A percentile compares a stretch with the other conserved stretches of the same genome.
Evolutionary conservation across 2,329 filamentous ascomycete genomes (phyloP).

Genomic region (Pyrenochaeta sp.): DNA sequence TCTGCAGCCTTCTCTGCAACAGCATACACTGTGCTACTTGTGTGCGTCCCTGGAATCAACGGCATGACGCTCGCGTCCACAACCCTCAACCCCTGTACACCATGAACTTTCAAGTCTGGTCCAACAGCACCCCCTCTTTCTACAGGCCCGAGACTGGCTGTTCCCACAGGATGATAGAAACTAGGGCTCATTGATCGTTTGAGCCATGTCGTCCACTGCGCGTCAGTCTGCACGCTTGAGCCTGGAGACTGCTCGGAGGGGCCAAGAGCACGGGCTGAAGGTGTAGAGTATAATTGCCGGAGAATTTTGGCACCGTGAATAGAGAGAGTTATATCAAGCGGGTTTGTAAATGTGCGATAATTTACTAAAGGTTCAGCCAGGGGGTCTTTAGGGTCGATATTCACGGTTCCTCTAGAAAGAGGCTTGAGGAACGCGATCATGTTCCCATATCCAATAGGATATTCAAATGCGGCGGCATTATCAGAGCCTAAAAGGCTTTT

Average conservation of each 20-base stretch:
- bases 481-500: conserved; percentile 21
- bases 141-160: conserved; percentile 26
- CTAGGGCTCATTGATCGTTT: conserved; percentile 2
- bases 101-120: conserved; percentile 28
- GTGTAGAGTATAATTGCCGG: conserved; percentile 23
- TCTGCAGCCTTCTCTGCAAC: conserved; percentile 29
- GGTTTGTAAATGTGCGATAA: conserved; percentile 41
- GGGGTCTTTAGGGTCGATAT: conserved; percentile 40
- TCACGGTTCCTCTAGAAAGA: conserved; percentile 46
- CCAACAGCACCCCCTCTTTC: conserved; percentile 33
- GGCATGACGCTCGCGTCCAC: conserved; percentile 34
- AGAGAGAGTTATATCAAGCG: conserved; percentile 37
- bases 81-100: conserved; percentile 24
- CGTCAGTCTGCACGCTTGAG: conserved; percentile 16
- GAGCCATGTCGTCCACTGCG: conserved; percentile 1
- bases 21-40: conserved; percentile 33
- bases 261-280: conserved; percentile 16
- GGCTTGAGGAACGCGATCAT: conserved; percentile 21
- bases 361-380: conserved; percentile 34
- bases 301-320: conserved; percentile 36
- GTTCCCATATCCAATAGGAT: conserved; percentile 21
- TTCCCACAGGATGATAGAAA: conserved; percentile 25
- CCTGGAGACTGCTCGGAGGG: conserved; percentile 26
- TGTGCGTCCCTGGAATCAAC: conserved; percentile 21
- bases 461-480: conserved; percentile 33